Evolutionary conservation across 2,329 filamentous ascomycete species (phyloP), one percentile per base, ranked within the genome.

Genomic region (Colletotrichum eleusines): DNA sequence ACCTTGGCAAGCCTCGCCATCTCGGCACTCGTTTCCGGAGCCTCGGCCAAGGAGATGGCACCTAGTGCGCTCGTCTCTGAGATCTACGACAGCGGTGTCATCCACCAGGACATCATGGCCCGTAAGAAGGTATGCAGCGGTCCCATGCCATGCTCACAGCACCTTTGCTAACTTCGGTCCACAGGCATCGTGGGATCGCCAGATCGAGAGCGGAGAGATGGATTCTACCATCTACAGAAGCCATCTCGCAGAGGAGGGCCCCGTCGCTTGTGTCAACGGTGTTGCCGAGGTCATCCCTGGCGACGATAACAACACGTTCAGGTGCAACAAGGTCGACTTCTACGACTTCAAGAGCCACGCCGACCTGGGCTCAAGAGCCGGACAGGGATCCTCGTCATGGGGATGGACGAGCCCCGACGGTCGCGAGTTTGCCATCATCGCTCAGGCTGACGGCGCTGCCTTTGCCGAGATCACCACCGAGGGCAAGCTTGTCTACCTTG

Each of bases 331-430:
- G 33, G 64, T 74, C 31, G 70, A 74, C 72, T 80, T 87, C 20
- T 84, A 87, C 74, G 84, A 87, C 76, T 88, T 89, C 77, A 80
- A 85, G 68, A 83, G 81, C 57, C 87, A 89, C 74, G 81, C 83
- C 8, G 81, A 84, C 57, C 81, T 88, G 5, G 87, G 86, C 9
- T 85, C 83, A 72, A 71, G 72, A 73, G 74, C 74, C 23, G 63
- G 63, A 38, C 71, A 72, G 53, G 79, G 79, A 2, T 75, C 77
- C 3, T 78, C 76, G 0, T 78, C 78, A 0, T 83, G 80, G 81
- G 83, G 83, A 5, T 85, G 83, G 83, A 81, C 80, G 2, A 80
- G 80, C 50, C 76, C 77, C 1, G 79, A 81, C 42, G 84, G 83
- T 33, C 80, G 72, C 33, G 72, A 73, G 53, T 71, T 73, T 58